Evolutionary conservation across 148 eudicot genomes (phyloP).

Genomic region (Linanthus parryae): DNA sequence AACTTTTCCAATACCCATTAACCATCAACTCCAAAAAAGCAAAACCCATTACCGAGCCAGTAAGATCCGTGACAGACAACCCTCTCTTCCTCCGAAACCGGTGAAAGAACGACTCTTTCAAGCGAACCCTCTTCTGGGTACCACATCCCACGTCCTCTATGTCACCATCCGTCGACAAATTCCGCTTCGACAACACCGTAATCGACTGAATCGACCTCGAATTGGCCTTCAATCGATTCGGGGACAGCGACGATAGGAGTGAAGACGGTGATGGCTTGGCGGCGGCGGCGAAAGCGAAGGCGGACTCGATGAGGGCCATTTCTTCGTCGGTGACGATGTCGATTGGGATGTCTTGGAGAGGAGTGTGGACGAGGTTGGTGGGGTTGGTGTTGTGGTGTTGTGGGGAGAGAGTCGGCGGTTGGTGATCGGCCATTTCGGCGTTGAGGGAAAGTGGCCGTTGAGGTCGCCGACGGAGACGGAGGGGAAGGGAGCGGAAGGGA

Average conservation of each 20-base stretch:
- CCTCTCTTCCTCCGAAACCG: constrained; percentile 55
- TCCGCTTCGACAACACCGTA: constrained; percentile 27
- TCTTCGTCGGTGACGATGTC: constrained; percentile 78
- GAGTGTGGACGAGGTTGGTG: too few species aligned
- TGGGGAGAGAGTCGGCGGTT: neutral
- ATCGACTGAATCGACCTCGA: constrained; percentile 29
- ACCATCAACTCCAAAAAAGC: too few species aligned
- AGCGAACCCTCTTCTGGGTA: too few species aligned
- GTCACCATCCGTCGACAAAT: constrained; percentile 29
- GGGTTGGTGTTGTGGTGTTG: too few species aligned
- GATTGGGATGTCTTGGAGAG: constrained; percentile 31
- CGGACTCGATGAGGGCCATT: constrained; percentile 78
- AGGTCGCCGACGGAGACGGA: too few species aligned
- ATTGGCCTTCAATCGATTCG: constrained; percentile 19
- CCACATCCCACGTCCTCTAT: constrained; percentile 58
- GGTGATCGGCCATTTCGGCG: too few species aligned
- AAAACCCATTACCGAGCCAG: constrained; percentile 43
- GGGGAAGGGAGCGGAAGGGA: too few species aligned
- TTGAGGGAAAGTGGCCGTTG: too few species aligned
- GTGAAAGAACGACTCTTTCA: constrained; percentile 46
- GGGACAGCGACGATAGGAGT: too few species aligned
- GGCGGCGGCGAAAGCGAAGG: constrained; percentile 39
- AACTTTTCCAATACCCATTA: too few species aligned
- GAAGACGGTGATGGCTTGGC: constrained; percentile 2
- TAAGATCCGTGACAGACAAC: constrained; percentile 66